A percentile compares a stretch with the other conserved stretches of the same genome.
Evolutionary conservation across 306 rosid genomes (phyloP).

Genomic region (Fragaria ananassa): DNA sequence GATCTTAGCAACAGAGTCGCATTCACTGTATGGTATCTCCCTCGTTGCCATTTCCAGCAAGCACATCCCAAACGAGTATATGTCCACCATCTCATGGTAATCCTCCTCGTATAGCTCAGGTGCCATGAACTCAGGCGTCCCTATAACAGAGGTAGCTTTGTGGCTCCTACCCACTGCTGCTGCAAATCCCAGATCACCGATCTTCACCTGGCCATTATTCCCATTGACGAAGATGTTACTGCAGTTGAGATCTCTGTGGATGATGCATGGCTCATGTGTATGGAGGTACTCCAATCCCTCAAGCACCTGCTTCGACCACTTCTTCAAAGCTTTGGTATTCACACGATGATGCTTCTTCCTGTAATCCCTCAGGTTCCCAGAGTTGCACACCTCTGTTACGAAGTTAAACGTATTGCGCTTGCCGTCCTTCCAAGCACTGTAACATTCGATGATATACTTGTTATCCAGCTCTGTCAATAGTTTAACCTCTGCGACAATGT

Average conservation of each 20-base stretch:
- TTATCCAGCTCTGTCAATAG: slow-evolving; percentile 58
- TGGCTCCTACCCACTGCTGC: slow-evolving; percentile 75
- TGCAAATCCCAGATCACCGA: slow-evolving; percentile 90
- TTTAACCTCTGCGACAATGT: slow-evolving; percentile 71
- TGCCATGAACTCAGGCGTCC: slow-evolving; percentile 93
- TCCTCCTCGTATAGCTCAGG: slow-evolving; percentile 92
- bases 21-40: slow-evolving; percentile 94
- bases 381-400: slow-evolving; percentile 80
- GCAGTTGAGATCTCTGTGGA: slow-evolving; percentile 55
- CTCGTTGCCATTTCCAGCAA: slow-evolving; percentile 84
- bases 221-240: slow-evolving; percentile 91
- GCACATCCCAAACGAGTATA: slow-evolving; percentile 89
- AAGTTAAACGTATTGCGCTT: slow-evolving; percentile 56
- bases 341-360: slow-evolving; percentile 80
- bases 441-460: slow-evolving; percentile 70
- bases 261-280: slow-evolving; percentile 64
- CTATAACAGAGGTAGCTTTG: slow-evolving; percentile 74
- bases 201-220: slow-evolving; percentile 78
- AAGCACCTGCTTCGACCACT: slow-evolving; percentile 89
- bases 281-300: slow-evolving; percentile 88
- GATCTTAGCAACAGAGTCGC: slow-evolving; percentile 75
- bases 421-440: slow-evolving; percentile 71
- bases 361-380: slow-evolving; percentile 82
- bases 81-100: slow-evolving; percentile 94
- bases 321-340: slow-evolving; percentile 77